Percentiles rank a stretch among this genome's conserved stretches.
These are phyloP conservation scores for Fusarium phyllophilum DNA, from an alignment of 2,329 filamentous ascomycete genomes.

Conservation along the genomic window DNA sequence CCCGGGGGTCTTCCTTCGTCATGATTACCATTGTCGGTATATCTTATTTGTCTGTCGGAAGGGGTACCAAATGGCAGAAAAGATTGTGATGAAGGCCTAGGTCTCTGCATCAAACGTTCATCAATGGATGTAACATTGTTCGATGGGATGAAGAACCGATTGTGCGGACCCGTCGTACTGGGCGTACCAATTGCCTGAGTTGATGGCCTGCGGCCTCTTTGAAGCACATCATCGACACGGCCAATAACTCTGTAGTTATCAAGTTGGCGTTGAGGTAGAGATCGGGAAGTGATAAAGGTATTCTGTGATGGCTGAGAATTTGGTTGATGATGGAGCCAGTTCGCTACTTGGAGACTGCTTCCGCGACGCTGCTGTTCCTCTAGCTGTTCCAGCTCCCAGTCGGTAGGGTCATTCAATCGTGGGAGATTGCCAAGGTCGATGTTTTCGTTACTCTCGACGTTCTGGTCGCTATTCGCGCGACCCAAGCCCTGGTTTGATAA, in stretches of 20 bases:
- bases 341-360: slow-evolving; percentile 1
- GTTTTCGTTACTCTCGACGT: slow-evolving; percentile 8
- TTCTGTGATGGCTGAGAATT: slow-evolving; percentile 26
- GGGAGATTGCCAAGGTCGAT: slow-evolving; percentile 15
- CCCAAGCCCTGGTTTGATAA: not conserved
- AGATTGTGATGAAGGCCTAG: not conserved
- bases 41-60: slow-evolving; percentile 8
- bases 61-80: not conserved
- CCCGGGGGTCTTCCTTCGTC: slow-evolving; percentile 21
- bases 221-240: slow-evolving; percentile 20
- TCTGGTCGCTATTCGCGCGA: slow-evolving; percentile 5
- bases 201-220: slow-evolving; percentile 3
- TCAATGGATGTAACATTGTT: slow-evolving; percentile 3
- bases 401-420: slow-evolving; percentile 4
- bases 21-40: slow-evolving; percentile 5
- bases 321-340: slow-evolving; percentile 20
- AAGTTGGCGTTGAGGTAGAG: slow-evolving; percentile 17
- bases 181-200: slow-evolving; percentile 1
- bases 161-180: not conserved
- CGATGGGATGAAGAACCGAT: not conserved
- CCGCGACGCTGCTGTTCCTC: slow-evolving; percentile 5
- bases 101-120: not conserved
- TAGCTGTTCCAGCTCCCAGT: slow-evolving; percentile 12
- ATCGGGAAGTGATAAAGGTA: slow-evolving; percentile 22
- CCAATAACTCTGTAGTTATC: slow-evolving; percentile 13